These are phyloP conservation scores for Phoenix roebelenii DNA, from an alignment of 176 grass and related monocot genomes.

Conservation along the genomic window DNA sequence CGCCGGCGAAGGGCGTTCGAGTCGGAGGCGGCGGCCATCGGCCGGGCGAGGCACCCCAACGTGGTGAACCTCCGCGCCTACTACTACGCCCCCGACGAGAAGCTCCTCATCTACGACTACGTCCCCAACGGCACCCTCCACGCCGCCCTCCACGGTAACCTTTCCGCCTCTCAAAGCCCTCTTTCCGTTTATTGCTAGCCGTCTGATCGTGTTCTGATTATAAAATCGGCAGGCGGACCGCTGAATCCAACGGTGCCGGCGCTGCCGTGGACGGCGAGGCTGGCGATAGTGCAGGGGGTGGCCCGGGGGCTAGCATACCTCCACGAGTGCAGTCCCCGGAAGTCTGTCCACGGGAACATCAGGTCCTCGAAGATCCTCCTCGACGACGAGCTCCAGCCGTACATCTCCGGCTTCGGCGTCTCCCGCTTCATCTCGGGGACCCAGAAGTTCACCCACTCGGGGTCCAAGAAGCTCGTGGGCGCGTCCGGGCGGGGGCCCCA, in stretches of 20 bases:
- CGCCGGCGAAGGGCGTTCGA: conserved; percentile 74
- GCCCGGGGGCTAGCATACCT: conserved; percentile 60
- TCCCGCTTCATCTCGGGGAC: conserved; percentile 57
- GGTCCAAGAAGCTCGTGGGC: conserved; percentile 41
- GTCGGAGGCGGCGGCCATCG: conserved; percentile 60
- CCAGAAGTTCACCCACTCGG: conserved; percentile 42
- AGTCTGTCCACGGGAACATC: conserved; percentile 81
- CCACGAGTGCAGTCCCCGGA: conserved; percentile 86
- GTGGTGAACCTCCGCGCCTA: conserved; percentile 81
- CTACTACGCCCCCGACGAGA: conserved; percentile 97
- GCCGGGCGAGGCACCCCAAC: conserved; percentile 65
- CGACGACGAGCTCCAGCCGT: conserved; percentile 64
- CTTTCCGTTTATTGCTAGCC: neutral
- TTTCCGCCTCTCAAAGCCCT: neutral
- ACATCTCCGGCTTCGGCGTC: conserved; percentile 84
- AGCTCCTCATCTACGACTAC: conserved; percentile 95
- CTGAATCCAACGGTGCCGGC: conserved; percentile 35
- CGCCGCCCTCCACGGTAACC: conserved; percentile 74
- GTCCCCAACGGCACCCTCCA: conserved; percentile 82
- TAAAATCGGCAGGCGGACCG: conserved; percentile 39
- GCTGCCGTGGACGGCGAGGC: conserved; percentile 57
- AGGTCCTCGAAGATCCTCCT: conserved; percentile 89
- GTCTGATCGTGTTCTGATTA: conserved; percentile 3
- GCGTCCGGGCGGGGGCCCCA: conserved; percentile 25
- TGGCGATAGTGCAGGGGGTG: conserved; percentile 70